Base-by-base conservation (phyloP, 2,329 filamentous ascomycete species). In the Tolypocladium cylindrosporum region DNA sequence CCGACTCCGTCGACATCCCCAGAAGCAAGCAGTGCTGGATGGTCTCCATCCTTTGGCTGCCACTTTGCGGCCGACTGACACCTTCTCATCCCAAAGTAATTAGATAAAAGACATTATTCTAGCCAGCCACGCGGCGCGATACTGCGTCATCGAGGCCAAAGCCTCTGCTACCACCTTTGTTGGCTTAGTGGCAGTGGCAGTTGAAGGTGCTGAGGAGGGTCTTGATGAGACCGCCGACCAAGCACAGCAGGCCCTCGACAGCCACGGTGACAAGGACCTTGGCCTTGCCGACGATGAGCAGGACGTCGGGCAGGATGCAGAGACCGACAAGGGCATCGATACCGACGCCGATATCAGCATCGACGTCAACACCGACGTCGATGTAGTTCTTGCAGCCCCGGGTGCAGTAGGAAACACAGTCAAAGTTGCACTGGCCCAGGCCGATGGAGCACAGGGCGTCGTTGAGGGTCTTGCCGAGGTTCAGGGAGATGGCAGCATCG, bases 321-420 rank as follows among this genome's bases (percentile, higher is more conserved):
- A 73, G 64, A 41, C 71, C 71, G 42, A 65, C 58, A 48, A 71
- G 63, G 40, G 65, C 68, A 45, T 61, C 60, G 54, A 72, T 60
- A 60, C 62, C 63, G 34, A 63, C 67, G 27, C 63, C 65, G 34
- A 65, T 34, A 6, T 62, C 61, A 11, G 57, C 59, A 4, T 41
- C 45, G 50, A 62, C 59, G 21, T 54, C 57, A 19, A 55, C 61
- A 19, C 55, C 61, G 36, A 72, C 64, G 57, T 74, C 70, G 45
- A 74, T 64, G 67, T 69, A 68, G 70, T 74, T 74, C 62, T 66
- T 65, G 66, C 72, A 74, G 62, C 72, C 72, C 65, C 70, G 66
- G 64, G 67, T 63, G 65, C 68, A 71, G 65, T 70, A 72, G 34
- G 70, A 71, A 55, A 74, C 71, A 62, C 72, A 74, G 68, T 74